phyloP scores from a whole-genome alignment of 768 basidiomycete genomes.

The Lenzites betulinus region DNA sequence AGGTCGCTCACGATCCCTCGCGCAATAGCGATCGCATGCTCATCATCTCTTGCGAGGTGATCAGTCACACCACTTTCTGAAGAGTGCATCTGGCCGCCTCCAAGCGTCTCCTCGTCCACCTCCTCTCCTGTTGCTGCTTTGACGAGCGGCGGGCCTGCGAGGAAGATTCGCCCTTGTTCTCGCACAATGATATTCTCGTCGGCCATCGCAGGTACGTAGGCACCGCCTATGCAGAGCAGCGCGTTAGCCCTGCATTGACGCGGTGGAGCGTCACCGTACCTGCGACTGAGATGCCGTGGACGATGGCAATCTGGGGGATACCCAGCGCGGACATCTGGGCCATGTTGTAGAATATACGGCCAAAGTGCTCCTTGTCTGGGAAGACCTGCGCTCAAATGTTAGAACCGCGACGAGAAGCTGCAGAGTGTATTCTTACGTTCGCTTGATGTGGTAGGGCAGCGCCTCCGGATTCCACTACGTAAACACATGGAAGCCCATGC shows the following conservation, averaged over 20 bases:
- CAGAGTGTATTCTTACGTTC: conserved; percentile 46
- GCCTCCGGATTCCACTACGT: conserved; percentile 93
- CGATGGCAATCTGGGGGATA: conserved; percentile 89
- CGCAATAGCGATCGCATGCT: conserved; percentile 81
- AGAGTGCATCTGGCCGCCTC: conserved; percentile 90
- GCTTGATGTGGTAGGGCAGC: conserved; percentile 92
- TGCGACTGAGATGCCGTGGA: conserved; percentile 94
- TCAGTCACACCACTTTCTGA: conserved; percentile 91
- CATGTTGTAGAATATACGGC: conserved; percentile 98
- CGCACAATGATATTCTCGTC: conserved; percentile 91
- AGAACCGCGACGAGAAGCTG: neutral
- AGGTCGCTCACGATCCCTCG: conserved; percentile 77
- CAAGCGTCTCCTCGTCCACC: conserved; percentile 90
- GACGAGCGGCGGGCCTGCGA: conserved; percentile 92
- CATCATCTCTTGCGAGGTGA: conserved; percentile 82
- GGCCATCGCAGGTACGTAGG: conserved; percentile 95
- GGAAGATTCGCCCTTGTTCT: conserved; percentile 91
- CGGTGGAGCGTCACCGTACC: conserved; percentile 39
- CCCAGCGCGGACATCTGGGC: conserved; percentile 92
- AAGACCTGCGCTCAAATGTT: conserved; percentile 54
- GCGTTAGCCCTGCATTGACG: neutral
- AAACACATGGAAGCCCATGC: conserved; percentile 87
- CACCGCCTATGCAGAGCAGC: conserved; percentile 58
- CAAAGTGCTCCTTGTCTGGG: conserved; percentile 94
- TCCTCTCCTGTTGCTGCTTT: conserved; percentile 94